Evolutionary conservation across 345 rosid species (phyloP), one percentile per base, ranked within the genome.

Genomic region (Lenwebbia sp.): DNA sequence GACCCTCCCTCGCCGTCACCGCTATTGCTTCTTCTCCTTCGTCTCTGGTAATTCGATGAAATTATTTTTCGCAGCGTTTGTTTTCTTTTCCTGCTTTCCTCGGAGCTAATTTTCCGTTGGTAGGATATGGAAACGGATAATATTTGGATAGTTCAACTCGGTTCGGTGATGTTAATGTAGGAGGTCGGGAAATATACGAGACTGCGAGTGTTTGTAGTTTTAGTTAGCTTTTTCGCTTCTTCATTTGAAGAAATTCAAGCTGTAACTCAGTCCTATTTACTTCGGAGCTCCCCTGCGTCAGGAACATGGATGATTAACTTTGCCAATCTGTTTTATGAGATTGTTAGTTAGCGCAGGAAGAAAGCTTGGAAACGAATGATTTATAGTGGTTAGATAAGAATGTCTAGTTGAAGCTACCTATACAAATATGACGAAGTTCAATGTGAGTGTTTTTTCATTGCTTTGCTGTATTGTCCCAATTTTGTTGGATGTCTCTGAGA

Each of bases 1-100:
- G 93, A 17, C 90, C 89, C 15, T 89, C 91, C 21, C 88, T 89
- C 37, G 91, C 92, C 47, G 92, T 92, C 86, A 92, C 92, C 25
- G 83, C 88, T 70, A 85, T 89, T 60, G 92, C 91, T 21, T 85
- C 91, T 0, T 87, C 91, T 33, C 58, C 89, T 55, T 92, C 98
- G 26, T 86, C 92, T 85, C 92, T 90, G 96, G 99, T 97, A 83
- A 86, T n/a, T 40, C 76, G 76, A 33, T 30, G 76, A 19, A 33
- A 9, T 37, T 37, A 70, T 41, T 62, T n/a, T 25, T 58, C 15
- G 70, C 70, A 14, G 70, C 70, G 37, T 14, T 8, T 28, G 6
- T 60, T 28, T 60, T 60, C 21, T 14, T 60, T 13, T 28, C 74
- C 7, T 7, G 74, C 74, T 3, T 60, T 60, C 19, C 19, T 13